Conservation (phyloP, 1,284 basidiomycete species). For the Tausonia pullulans region DNA sequence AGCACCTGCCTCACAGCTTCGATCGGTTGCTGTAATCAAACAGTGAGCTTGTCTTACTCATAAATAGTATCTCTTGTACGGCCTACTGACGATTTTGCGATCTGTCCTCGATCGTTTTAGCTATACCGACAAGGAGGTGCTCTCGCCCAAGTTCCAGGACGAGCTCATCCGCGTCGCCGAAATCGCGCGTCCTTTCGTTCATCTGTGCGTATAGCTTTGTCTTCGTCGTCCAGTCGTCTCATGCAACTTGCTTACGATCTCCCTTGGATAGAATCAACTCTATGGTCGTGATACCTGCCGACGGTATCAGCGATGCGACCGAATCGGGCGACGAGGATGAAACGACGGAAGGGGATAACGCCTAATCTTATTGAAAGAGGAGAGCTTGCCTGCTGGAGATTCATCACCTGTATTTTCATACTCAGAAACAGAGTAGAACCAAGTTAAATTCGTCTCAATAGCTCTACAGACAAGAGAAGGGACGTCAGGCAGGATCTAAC, state of each 20-base stretch:
- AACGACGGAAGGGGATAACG: too few species aligned
- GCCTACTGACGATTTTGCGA: neutral
- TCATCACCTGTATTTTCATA: too few species aligned
- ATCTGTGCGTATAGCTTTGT: constrained; percentile 1
- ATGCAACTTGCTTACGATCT: neutral
- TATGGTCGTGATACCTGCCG: neutral
- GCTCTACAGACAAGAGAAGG: too few species aligned
- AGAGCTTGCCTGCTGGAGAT: too few species aligned
- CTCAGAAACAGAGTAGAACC: too few species aligned
- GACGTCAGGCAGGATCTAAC: too few species aligned
- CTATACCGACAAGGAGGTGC: constrained; percentile 4
- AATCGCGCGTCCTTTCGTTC: constrained; percentile 4
- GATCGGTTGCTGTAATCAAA: constrained; percentile 4
- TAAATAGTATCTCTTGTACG: neutral
- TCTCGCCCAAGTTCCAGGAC: neutral
- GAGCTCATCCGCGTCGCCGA: neutral
- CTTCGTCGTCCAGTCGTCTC: neutral
- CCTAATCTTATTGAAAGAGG: too few species aligned
- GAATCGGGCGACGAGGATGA: too few species aligned
- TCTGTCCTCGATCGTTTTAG: neutral
- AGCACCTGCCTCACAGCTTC: neutral
- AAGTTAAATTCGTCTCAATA: too few species aligned
- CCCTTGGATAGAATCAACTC: neutral
- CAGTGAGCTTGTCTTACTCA: neutral
- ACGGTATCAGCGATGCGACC: too few species aligned